These are phyloP conservation scores for Trichophyton simii DNA, from an alignment of 2,329 filamentous ascomycete species.

Conservation along the genomic window DNA sequence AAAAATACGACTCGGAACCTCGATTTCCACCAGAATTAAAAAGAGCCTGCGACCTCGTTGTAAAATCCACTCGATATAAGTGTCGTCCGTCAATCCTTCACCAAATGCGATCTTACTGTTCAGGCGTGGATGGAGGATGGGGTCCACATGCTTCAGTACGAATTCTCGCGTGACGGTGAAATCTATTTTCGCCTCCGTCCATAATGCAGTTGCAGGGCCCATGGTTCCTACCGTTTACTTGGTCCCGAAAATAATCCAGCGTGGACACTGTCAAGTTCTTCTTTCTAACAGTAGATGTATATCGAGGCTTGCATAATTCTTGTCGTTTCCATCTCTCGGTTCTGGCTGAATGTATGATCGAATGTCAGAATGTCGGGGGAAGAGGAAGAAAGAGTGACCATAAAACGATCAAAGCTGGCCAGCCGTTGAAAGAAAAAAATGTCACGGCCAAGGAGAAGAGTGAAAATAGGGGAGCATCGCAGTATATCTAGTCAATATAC, in stretches of 20 bases:
- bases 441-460: neutral
- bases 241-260: too few relatives aligned
- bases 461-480: neutral
- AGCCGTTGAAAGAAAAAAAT: neutral
- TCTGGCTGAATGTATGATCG: neutral
- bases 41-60: constrained; percentile 46
- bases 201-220: constrained; percentile 27
- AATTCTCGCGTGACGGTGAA: constrained; percentile 32
- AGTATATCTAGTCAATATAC: neutral
- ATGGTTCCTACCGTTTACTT: neutral
- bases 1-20: constrained; percentile 52
- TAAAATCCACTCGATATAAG: constrained; percentile 53
- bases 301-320: neutral
- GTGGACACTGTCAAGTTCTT: neutral
- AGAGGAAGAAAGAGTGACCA: neutral
- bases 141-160: constrained; percentile 24
- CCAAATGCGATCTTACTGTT: constrained; percentile 30
- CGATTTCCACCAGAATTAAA: constrained; percentile 46
- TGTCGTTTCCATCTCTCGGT: neutral
- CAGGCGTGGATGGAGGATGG: constrained; percentile 21
- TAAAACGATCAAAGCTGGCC: neutral
- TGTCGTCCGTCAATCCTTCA: constrained; percentile 35
- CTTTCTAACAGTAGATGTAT: neutral
- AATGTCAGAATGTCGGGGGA: neutral
- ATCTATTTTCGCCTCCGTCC: constrained; percentile 35